Evolutionary conservation across 2,329 filamentous ascomycete species (phyloP).

Genomic region (Diplocarpon mali): DNA sequence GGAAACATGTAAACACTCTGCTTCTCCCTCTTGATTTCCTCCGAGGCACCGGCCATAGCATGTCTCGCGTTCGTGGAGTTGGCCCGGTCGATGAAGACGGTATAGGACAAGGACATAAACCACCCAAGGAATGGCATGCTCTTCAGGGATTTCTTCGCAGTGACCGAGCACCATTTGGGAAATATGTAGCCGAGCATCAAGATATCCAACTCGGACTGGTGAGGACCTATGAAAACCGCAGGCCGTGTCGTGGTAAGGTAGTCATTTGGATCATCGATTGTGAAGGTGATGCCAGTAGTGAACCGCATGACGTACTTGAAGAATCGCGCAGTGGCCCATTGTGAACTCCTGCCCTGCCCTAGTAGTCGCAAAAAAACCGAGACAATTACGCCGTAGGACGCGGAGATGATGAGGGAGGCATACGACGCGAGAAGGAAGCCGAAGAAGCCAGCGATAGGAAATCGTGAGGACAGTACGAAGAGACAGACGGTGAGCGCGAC

Average conservation of each 20-base stretch:
- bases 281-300: conserved; percentile 69
- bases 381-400: conserved; percentile 65
- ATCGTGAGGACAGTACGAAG: conserved; percentile 49
- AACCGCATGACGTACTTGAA: conserved; percentile 73
- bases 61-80: conserved; percentile 73
- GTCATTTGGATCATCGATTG: conserved; percentile 55
- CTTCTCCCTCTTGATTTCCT: conserved; percentile 60
- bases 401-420: conserved; percentile 46
- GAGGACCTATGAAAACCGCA: conserved; percentile 86
- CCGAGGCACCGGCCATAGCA: conserved; percentile 74
- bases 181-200: conserved; percentile 84
- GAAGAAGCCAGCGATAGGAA: conserved; percentile 52
- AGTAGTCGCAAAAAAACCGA: conserved; percentile 59
- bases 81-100: conserved; percentile 89
- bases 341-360: conserved; percentile 65
- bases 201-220: conserved; percentile 93
- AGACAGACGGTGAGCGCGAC: conserved; percentile 40
- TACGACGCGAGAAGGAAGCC: conserved; percentile 59
- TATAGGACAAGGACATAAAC: conserved; percentile 84
- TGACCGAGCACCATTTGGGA: conserved; percentile 84
- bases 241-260: conserved; percentile 51
- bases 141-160: conserved; percentile 77
- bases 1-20: conserved; percentile 82
- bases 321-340: conserved; percentile 70
- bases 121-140: conserved; percentile 77